Evolutionary conservation across 2,329 filamentous ascomycete genomes (phyloP).

Genomic region (Phyllosticta citriasiana): DNA sequence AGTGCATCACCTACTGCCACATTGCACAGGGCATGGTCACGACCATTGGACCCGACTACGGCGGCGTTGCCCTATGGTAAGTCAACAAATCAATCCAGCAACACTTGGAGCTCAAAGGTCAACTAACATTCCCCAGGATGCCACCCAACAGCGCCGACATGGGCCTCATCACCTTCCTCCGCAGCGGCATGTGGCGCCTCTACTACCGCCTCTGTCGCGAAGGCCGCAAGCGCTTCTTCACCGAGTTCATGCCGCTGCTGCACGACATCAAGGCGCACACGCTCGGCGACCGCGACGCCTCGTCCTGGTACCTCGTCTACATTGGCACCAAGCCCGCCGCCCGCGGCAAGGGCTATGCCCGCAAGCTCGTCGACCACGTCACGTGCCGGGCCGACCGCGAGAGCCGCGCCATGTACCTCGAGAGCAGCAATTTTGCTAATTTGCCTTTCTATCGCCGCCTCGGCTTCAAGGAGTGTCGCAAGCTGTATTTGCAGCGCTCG

Average conservation of each 20-base stretch:
- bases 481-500: constrained; percentile 53
- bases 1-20: constrained; percentile 67
- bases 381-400: constrained; percentile 56
- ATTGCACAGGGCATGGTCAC: constrained; percentile 65
- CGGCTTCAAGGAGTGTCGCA: constrained; percentile 57
- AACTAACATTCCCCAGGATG: constrained; percentile 45
- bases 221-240: constrained; percentile 64
- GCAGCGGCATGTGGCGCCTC: constrained; percentile 68
- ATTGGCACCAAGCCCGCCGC: constrained; percentile 64
- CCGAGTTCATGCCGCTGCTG: constrained; percentile 65
- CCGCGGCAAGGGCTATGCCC: constrained; percentile 62
- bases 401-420: constrained; percentile 62
- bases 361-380: constrained; percentile 61
- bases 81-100: constrained; percentile 20
- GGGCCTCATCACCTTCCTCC: constrained; percentile 59
- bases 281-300: constrained; percentile 55
- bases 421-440: constrained; percentile 62
- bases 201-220: constrained; percentile 64
- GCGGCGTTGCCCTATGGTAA: constrained; percentile 70
- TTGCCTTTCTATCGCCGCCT: constrained; percentile 63
- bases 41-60: constrained; percentile 64
- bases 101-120: background rate
- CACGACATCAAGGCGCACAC: constrained; percentile 61
- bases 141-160: constrained; percentile 66
- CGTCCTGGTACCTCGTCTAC: constrained; percentile 76